Evolutionary conservation across 805 yeast genomes (phyloP).

Genomic region (Wickerhamiella lipophila): DNA sequence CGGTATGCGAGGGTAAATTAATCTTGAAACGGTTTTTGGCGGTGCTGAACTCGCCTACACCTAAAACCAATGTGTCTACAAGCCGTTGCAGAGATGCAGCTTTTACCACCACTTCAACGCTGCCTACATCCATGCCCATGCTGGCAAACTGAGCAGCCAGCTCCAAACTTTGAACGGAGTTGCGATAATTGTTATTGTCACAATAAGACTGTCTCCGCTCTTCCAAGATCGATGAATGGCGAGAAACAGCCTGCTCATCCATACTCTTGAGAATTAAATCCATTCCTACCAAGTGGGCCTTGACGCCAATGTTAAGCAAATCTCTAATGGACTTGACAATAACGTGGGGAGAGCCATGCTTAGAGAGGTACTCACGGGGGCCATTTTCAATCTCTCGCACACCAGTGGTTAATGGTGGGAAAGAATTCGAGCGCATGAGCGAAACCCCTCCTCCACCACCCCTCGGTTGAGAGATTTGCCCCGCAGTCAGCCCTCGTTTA

Average conservation of each 20-base stretch:
- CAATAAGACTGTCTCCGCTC: constrained; percentile 27
- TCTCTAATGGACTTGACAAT: constrained; percentile 48
- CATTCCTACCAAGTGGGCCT: constrained; percentile 42
- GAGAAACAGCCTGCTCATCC: constrained; percentile 29
- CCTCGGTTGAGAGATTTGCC: constrained; percentile 10
- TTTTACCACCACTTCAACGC: constrained; percentile 40
- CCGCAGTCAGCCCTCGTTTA: constrained; percentile 6
- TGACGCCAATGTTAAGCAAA: constrained; percentile 48
- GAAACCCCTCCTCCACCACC: constrained; percentile 1
- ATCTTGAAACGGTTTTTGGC: constrained; percentile 33
- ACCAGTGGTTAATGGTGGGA: constrained; percentile 37
- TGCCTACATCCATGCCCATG: constrained; percentile 4
- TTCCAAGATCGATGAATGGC: constrained; percentile 40
- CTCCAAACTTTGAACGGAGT: constrained; percentile 14
- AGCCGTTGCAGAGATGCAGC: constrained; percentile 65
- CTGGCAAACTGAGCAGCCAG: constrained; percentile 9
- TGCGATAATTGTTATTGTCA: constrained; percentile 9
- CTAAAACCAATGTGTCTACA: constrained; percentile 66
- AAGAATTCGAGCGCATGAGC: constrained; percentile 26
- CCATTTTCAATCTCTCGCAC: constrained; percentile 34
- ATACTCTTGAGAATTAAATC: constrained; percentile 50
- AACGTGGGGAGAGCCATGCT: constrained; percentile 32
- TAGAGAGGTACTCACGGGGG: constrained; percentile 27
- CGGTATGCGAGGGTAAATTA: constrained; percentile 52
- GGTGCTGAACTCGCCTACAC: constrained; percentile 44